Base-by-base conservation (phyloP, 768 basidiomycete species). In the Mycena pura region DNA sequence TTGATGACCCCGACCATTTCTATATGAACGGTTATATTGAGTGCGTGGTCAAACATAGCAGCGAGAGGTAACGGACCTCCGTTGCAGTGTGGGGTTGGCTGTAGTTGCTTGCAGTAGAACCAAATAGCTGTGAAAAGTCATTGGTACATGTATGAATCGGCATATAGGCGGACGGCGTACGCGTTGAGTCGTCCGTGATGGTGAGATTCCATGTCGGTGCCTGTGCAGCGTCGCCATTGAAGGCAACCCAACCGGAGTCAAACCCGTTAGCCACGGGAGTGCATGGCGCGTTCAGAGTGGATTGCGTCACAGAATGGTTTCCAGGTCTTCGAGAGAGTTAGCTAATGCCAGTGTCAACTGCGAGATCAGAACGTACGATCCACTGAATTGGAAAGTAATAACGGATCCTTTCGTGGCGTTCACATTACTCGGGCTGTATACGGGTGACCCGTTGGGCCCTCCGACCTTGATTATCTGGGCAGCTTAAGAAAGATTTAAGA, bases 101-200 rank as follows among this genome's bases (percentile, higher is more conserved):
- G 6, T 3, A 48, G 40, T 19, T 60, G 58, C 22, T 60, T 60
- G 44, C 58, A 60, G 48, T 46, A 60, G 58, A 60, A 60, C 58
- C 58, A 60, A 28, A 60, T 52, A 6, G 58, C 58, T 60, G 31
- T n/a, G 11, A 11, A 34, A 11, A 15, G 22, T 8, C 17, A 27
- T 60, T 6, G 39, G 17, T 14, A 8, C 2, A 13, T 31, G 7
- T 29, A 17, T 8, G 22, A 21, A 45, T 22, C 13, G 8, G 39
- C 8, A n/a, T 6, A 14, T 11, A n/a, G 11, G 3, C 21, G 29
- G 6, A 6, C 7, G 3, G 41, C 57, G 19, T 34, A 60, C 58
- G 58, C 0, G 17, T 27, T 19, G 10, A 1, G 39, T 44, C 50
- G 50, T 52, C 19, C 13, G 25, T 53, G n/a, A 60, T 41, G 7